Evolutionary conservation across 305 asterid genomes (phyloP).

Genomic region (Lippia alba): DNA sequence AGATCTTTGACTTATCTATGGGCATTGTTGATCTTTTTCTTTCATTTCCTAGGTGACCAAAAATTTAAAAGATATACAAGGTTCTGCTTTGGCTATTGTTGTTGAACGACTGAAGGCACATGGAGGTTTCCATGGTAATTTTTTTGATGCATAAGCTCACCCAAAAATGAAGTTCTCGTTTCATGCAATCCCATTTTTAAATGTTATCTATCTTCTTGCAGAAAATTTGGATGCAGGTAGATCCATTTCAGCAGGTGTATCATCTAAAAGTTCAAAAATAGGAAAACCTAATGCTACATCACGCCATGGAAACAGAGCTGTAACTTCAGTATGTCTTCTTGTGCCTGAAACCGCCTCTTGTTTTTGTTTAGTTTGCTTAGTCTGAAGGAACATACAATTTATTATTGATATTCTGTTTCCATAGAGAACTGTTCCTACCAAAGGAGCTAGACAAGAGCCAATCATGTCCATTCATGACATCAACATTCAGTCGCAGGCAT

Average conservation of each 20-base stretch:
- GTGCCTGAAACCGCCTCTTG: background rate
- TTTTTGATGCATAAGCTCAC: constrained; percentile 22
- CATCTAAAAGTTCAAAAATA: constrained; percentile 71
- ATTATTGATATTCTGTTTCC: constrained; percentile 34
- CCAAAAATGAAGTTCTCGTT: background rate
- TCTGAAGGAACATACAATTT: constrained; percentile 16
- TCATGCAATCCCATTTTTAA: constrained; percentile 25
- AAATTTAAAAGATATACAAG: constrained; percentile 92
- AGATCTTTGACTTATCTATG: background rate
- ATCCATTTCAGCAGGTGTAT: constrained; percentile 54
- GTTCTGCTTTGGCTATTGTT: constrained; percentile 93
- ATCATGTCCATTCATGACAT: constrained; percentile 85
- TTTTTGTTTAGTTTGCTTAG: constrained; percentile 10
- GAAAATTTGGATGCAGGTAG: constrained; percentile 70
- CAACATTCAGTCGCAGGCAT: constrained; percentile 79
- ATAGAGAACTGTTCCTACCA: constrained; percentile 72
- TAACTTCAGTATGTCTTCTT: constrained; percentile 70
- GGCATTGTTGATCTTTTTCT: constrained; percentile 17
- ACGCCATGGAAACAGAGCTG: constrained; percentile 78
- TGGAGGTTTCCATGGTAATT: constrained; percentile 73
- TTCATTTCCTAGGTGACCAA: constrained; percentile 65
- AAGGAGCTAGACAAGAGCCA: constrained; percentile 85
- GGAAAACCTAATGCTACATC: constrained; percentile 65
- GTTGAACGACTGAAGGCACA: constrained; percentile 79
- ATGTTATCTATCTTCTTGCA: constrained; percentile 40